Percentiles rank a stretch among this genome's conserved stretches.
phyloP scores from a whole-genome alignment of 805 yeast genomes.

The Ogataea kodamae region DNA sequence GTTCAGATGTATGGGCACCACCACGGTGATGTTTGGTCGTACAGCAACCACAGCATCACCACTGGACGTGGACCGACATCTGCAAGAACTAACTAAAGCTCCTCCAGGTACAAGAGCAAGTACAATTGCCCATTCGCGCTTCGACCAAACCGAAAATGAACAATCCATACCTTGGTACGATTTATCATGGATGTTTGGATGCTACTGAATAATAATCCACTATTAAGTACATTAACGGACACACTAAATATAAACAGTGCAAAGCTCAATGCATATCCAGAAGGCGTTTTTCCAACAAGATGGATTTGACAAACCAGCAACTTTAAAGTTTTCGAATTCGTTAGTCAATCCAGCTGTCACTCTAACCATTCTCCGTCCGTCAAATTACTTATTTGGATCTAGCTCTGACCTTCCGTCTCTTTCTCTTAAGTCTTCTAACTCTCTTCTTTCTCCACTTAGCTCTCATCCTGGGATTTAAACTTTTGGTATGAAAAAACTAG shows the following conservation, averaged over 20 bases:
- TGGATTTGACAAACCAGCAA: too few relatives aligned
- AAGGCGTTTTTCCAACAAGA: too few relatives aligned
- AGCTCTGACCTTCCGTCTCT: slow-evolving; percentile 99
- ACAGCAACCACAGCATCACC: slow-evolving; percentile 11
- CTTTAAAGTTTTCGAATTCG: too few relatives aligned
- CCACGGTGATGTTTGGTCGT: slow-evolving; percentile 5
- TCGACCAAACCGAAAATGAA: slow-evolving; percentile 2
- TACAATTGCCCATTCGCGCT: not conserved
- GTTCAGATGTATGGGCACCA: slow-evolving; percentile 12
- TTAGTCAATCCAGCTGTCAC: slow-evolving; percentile 7
- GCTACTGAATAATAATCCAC: slow-evolving; percentile 14
- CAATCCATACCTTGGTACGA: slow-evolving; percentile 13
- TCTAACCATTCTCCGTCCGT: slow-evolving; percentile 14
- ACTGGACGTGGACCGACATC: slow-evolving; percentile 18
- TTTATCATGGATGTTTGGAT: slow-evolving; percentile 16
- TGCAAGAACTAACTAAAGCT: slow-evolving; percentile 11
- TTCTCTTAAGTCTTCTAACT: slow-evolving; percentile 99
- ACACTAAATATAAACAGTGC: slow-evolving; percentile 14
- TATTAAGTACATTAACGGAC: slow-evolving; percentile 19
- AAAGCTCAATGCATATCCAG: slow-evolving; percentile 11
- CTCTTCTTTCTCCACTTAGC: slow-evolving; percentile 99
- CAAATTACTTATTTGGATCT: slow-evolving; percentile 83
- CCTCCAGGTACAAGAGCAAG: not conserved
- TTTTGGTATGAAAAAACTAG: slow-evolving; percentile 8
- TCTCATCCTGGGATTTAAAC: slow-evolving; percentile 54